Percentiles rank a stretch among this genome's conserved stretches.
Conservation (phyloP, 176 grass and related monocot genomes). For the Alopecurus myosuroides region DNA sequence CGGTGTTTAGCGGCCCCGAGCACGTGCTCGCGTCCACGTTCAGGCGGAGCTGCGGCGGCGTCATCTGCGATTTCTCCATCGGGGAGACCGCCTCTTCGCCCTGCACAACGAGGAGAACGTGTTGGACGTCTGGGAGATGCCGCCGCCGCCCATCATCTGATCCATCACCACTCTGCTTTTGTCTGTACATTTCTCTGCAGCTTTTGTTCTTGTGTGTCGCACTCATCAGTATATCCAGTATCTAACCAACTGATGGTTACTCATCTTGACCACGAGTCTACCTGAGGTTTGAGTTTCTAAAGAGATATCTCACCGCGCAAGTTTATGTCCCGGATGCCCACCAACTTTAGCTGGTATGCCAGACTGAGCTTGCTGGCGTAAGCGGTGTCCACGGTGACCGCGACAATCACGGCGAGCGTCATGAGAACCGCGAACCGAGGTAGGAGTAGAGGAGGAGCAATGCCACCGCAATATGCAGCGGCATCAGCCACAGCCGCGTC, state of each 20-base stretch:
- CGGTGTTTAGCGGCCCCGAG: constrained; percentile 82
- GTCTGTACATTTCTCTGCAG: not conserved
- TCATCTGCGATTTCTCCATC: constrained; percentile 94
- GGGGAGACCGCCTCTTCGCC: constrained; percentile 83
- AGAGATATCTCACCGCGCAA: too few relatives aligned
- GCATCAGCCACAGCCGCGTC: too few relatives aligned
- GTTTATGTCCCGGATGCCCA: too few relatives aligned
- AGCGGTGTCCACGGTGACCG: too few relatives aligned
- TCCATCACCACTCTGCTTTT: not conserved
- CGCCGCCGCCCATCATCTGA: constrained; percentile 80
- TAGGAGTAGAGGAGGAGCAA: too few relatives aligned
- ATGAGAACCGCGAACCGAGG: too few relatives aligned
- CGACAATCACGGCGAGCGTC: too few relatives aligned
- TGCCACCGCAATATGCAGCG: too few relatives aligned
- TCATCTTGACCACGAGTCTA: not conserved
- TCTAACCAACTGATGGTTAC: not conserved
- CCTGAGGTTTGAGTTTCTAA: not conserved
- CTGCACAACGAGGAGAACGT: constrained; percentile 97
- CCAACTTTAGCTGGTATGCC: too few relatives aligned
- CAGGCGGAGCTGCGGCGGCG: constrained; percentile 60
- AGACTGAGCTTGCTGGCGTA: too few relatives aligned
- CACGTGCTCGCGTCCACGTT: constrained; percentile 78
- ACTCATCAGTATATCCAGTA: not conserved
- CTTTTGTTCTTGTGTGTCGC: not conserved
- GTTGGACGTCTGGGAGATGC: constrained; percentile 93